A percentile compares a stretch with the other conserved stretches of the same genome.
These are phyloP conservation scores for Batkoa obscura DNA, from an alignment of 371 early-diverging fungal genomes.

Conservation along the genomic window DNA sequence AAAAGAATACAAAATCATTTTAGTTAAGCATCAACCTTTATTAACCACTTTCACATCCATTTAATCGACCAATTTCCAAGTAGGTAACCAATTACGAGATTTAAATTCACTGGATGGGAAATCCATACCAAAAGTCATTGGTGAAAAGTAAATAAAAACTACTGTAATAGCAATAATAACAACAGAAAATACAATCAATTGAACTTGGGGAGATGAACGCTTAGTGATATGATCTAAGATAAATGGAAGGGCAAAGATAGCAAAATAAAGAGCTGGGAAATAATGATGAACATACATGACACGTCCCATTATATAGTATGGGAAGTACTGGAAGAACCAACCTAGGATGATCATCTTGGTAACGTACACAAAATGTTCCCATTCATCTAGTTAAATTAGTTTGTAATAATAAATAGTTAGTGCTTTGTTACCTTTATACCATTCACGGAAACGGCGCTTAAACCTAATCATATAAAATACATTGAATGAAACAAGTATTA, in stretches of 20 bases:
- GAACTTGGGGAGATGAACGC: conserved; percentile 9
- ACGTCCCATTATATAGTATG: conserved; percentile 95
- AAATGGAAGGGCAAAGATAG: conserved; percentile 51
- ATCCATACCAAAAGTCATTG: conserved; percentile 6
- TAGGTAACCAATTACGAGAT: background rate
- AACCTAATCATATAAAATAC: conserved; percentile 38
- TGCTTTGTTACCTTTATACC: conserved; percentile 17
- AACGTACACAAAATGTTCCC: conserved; percentile 50
- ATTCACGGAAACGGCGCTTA: conserved; percentile 46
- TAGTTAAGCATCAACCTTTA: no score
- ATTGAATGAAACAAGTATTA: conserved; percentile 21
- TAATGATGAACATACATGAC: conserved; percentile 98
- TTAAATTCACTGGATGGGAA: background rate
- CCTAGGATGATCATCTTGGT: conserved; percentile 60
- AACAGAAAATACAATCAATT: background rate
- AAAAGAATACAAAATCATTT: no score
- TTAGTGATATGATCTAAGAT: conserved; percentile 48
- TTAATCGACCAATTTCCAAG: background rate
- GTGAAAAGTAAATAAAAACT: conserved; percentile 2
- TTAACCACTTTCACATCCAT: no score
- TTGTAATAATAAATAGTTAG: background rate
- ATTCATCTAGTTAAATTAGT: conserved; percentile 23
- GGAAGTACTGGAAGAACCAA: conserved; percentile 93
- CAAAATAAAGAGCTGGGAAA: conserved; percentile 95
- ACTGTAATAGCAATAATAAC: background rate